Base-by-base conservation (phyloP, 106 monocot species). In the Gastrodia elata region DNA sequence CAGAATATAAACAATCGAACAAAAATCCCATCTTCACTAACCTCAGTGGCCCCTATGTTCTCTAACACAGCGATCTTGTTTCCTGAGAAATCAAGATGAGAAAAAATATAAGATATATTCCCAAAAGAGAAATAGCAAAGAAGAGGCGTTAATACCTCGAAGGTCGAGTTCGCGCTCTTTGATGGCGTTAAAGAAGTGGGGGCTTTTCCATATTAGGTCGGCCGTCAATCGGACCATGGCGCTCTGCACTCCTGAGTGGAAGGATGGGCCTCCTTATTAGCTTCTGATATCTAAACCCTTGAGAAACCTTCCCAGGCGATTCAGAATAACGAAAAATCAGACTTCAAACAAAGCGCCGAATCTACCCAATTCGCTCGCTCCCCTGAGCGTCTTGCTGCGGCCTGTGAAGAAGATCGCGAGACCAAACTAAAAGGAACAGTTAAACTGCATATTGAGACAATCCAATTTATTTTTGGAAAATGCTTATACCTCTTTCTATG, bases 31-130 rank as follows among this genome's bases (percentile, higher is more conserved):
- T 34, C 24, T 57, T 27, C 37, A 77, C 81, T 71, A 44, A 97
- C 96, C 92, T 97, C 92, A 16, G 96, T 97, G n/a, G 96, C 90
- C 28, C 96, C 89, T 68, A 97, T 36, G 82, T 92, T 97, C 81
- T 97, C 96, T 26, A 92, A 79, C 22, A 97, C 90, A 0, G 92
- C 80, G 41, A 92, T 97, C 88, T 97, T 97, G 82, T 97, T 97
- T 22, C 96, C 96, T 97, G 77, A 37, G 40, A 36, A 61, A 42
- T 15, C 72, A 37, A 58, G 20, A 35, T 61, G 32, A 14, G 5
- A 57, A 9, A 44, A n/a, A 3, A 64, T 44, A 26, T 25, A 15
- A 59, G 16, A 69, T 0, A 38, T 10, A 5, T 69, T 68, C 6
- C 37, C 2, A 33, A 10, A 11, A 70, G 37, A 8, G 15, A 58